Evolutionary conservation across 1,284 basidiomycete species (phyloP).

Genomic region (Tilletia walkeri): DNA sequence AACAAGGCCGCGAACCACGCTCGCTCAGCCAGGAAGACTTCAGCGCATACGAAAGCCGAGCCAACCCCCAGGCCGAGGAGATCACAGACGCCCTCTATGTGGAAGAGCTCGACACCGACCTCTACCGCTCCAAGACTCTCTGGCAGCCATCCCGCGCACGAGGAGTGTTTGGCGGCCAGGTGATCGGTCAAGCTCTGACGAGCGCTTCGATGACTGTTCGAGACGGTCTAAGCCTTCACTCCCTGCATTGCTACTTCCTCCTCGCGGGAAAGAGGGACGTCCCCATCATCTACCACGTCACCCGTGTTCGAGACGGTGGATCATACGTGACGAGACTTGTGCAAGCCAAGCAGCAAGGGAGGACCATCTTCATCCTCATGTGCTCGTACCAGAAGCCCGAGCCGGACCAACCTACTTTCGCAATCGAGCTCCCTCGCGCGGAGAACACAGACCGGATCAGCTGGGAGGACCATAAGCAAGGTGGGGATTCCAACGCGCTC

Average conservation of each 20-base stretch:
- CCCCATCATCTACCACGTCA: constrained; percentile 48
- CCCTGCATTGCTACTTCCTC: constrained; percentile 49
- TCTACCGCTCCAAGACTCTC: constrained; percentile 36
- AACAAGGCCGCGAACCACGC: constrained; percentile 15
- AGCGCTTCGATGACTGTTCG: constrained; percentile 44
- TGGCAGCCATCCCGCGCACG: constrained; percentile 47
- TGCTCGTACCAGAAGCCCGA: constrained; percentile 51
- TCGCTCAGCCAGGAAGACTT: constrained; percentile 18
- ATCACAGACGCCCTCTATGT: constrained; percentile 44
- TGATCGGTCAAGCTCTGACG: constrained; percentile 47
- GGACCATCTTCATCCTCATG: constrained; percentile 44
- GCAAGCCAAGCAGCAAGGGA: constrained; percentile 41
- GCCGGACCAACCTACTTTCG: constrained; percentile 42
- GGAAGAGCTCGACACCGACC: constrained; percentile 41
- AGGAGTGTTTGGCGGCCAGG: constrained; percentile 52
- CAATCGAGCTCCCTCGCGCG: constrained; percentile 36
- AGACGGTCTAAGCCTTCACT: constrained; percentile 38
- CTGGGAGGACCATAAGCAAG: neutral
- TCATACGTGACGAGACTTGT: constrained; percentile 50
- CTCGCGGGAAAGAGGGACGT: constrained; percentile 38
- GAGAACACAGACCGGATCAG: neutral
- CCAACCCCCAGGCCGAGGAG: constrained; percentile 21
- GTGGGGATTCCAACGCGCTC: neutral
- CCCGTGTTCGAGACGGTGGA: constrained; percentile 48
- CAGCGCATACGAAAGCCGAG: constrained; percentile 13